These are phyloP conservation scores for Saraca asoca DNA, from an alignment of 331 rosid species.

Conservation along the genomic window DNA sequence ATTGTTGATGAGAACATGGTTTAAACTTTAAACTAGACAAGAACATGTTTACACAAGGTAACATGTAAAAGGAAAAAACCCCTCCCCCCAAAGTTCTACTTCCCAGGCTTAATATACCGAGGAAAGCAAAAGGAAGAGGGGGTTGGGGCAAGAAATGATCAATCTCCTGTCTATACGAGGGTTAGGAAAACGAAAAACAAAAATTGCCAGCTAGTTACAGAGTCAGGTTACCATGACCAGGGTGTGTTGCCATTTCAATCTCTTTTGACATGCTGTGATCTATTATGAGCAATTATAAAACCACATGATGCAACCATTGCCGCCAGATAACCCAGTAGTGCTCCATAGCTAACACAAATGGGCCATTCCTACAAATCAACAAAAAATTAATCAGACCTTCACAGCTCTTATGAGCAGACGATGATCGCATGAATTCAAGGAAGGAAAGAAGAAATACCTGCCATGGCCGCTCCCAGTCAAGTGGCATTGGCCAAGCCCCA, in stretches of 20 bases:
- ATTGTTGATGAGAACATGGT: no score
- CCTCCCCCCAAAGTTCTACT: no score
- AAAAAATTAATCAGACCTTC: constrained; percentile 17
- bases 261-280: constrained; percentile 53
- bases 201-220: neutral
- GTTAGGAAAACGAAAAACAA: neutral
- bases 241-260: constrained; percentile 47
- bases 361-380: constrained; percentile 80
- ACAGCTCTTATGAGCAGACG: neutral
- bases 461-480: constrained; percentile 98
- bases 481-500: constrained; percentile 99
- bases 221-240: neutral
- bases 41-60: no score
- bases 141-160: no score
- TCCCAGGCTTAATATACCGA: no score
- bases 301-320: constrained; percentile 59
- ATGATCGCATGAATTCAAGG: neutral
- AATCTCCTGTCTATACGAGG: neutral
- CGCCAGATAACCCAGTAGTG: constrained; percentile 61
- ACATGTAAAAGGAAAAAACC: no score
- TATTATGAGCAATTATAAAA: constrained; percentile 36
- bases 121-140: no score
- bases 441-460: constrained; percentile 54
- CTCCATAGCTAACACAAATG: constrained; percentile 82
- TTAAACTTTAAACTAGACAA: no score